Percentiles rank a stretch among this genome's conserved stretches.
phyloP scores from a whole-genome alignment of 768 basidiomycete genomes.

The Suillus weaverae region DNA sequence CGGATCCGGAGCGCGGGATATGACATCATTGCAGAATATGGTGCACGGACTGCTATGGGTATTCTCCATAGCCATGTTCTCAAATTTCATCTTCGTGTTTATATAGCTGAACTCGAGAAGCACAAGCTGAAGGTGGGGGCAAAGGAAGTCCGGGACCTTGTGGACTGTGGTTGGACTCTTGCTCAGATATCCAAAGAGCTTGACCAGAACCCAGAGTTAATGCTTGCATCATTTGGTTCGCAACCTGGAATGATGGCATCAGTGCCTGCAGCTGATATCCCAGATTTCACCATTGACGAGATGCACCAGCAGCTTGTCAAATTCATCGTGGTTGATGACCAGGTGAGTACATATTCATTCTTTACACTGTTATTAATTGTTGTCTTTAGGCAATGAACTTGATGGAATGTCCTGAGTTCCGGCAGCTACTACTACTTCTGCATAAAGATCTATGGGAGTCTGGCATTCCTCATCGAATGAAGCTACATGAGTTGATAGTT shows the following conservation, averaged over 20 bases:
- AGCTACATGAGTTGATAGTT: slow-evolving; percentile 6
- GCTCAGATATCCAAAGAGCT: neutral
- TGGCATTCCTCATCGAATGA: slow-evolving; percentile 13
- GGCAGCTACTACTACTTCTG: neutral
- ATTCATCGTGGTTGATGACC: neutral
- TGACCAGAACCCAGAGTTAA: neutral
- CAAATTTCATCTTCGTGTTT: neutral
- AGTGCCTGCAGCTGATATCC: neutral
- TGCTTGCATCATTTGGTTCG: neutral
- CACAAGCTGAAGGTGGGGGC: neutral
- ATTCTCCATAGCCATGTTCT: neutral
- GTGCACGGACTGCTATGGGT: neutral
- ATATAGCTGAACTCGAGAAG: neutral
- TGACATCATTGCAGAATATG: neutral
- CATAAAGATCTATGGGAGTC: slow-evolving; percentile 3
- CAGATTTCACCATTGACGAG: too few relatives aligned
- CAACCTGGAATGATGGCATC: neutral
- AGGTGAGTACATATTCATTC: neutral
- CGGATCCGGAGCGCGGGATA: too few relatives aligned
- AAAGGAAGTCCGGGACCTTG: neutral
- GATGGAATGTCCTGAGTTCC: slow-evolving; percentile 3
- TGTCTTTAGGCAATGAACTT: slow-evolving; percentile 6
- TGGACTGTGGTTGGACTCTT: neutral
- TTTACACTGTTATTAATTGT: neutral
- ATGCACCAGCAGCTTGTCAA: neutral